Evolutionary conservation across 345 rosid genomes (phyloP), one percentile per base, ranked within the genome.

Genomic region (Eucalyptus regnans): DNA sequence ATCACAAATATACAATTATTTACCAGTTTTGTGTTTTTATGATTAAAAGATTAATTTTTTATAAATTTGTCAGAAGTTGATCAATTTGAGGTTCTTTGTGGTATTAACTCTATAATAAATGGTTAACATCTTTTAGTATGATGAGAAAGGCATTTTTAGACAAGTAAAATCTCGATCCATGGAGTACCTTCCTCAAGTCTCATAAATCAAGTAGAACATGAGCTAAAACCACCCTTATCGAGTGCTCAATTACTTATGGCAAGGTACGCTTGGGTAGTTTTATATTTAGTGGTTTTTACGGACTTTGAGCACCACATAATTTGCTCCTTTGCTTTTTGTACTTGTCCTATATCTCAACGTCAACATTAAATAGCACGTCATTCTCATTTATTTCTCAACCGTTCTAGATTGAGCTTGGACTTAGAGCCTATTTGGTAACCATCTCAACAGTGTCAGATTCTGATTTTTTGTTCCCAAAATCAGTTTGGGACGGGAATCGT

Each of bases 1-100:
- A 2, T 52, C 9, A 0, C 23, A 52, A 18, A 52, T 52, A 18
- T 18, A 52, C 1, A 1, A 3, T 18, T 52, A 17, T 52, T 18
- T 52, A 7, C 58, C 0, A 7, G 0, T 7, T 52, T 52, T 7
- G 58, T 4, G 4, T 52, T 52, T 18, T 52, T 52, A 2, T 18
- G 9, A 18, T 52, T 52, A 52, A 52, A 7, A 52, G 18, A 52
- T 18, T 52, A 18, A 18, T 18, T 52, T 52, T 1, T 52, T 52
- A 52, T 52, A 52, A 52, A 3, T 18, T 52, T 52, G 2, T 52
- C 1, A 7, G 9, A 52, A 52, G 9, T 7, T 2, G 7, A 52
- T 52, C 56, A 18, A 3, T 52, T 52, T 52, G 56, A 18, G 9
- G 23, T 52, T 7, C 58, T 52, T 52, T 52, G 2, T 52, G 23